Evolutionary conservation across 176 grass and related monocot genomes (phyloP).

Genomic region (Zizania latifolia): DNA sequence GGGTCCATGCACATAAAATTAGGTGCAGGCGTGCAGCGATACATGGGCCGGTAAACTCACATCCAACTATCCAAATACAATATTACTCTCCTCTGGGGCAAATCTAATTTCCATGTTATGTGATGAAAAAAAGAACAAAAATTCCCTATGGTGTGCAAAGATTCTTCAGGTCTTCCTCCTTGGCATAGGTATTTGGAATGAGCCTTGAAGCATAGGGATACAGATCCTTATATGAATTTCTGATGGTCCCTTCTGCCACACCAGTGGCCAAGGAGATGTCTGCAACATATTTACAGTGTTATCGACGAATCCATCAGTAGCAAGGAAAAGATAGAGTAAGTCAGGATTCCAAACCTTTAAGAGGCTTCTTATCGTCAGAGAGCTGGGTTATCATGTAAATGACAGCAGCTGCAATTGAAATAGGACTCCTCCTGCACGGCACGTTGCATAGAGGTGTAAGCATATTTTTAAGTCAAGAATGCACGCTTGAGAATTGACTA

Average conservation of each 20-base stretch:
- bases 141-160: slow-evolving; percentile 63
- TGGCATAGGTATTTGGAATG: slow-evolving; percentile 66
- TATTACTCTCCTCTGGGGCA: slow-evolving; percentile 20
- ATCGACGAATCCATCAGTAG: not conserved
- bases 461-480: not conserved
- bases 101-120: slow-evolving; percentile 40
- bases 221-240: slow-evolving; percentile 92
- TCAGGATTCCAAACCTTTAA: slow-evolving; percentile 53
- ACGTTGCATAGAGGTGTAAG: slow-evolving; percentile 12
- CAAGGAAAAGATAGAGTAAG: not conserved
- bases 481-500: not conserved
- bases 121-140: not conserved
- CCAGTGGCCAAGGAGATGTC: slow-evolving; percentile 89
- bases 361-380: slow-evolving; percentile 84
- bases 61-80: slow-evolving; percentile 21
- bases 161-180: slow-evolving; percentile 91
- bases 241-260: slow-evolving; percentile 87
- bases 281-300: not conserved
- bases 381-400: slow-evolving; percentile 98
- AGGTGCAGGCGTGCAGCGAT: not conserved
- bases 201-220: slow-evolving; percentile 72
- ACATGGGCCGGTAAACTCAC: slow-evolving; percentile 32
- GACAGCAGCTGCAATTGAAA: slow-evolving; percentile 85
- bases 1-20: slow-evolving; percentile 36
- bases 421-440: slow-evolving; percentile 72